Evolutionary conservation across 768 basidiomycete genomes (phyloP), one percentile per base, ranked within the genome.

Genomic region (Paxillus rubicundulus): DNA sequence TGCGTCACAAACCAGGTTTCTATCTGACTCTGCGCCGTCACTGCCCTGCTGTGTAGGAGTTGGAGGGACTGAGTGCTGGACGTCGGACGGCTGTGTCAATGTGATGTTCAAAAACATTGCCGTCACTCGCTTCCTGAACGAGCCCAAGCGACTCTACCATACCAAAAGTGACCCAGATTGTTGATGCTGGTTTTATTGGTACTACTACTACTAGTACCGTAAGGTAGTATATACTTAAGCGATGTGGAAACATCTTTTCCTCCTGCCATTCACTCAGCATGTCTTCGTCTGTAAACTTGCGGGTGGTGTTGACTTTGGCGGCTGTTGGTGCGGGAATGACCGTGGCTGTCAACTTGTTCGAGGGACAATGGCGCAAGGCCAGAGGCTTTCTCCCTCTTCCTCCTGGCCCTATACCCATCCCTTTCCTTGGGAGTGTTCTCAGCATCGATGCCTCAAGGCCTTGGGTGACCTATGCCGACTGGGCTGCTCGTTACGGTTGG

Each of bases 401-500:
- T 45, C 61, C 60, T 20, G 61, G 61, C 17, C 61, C 61, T 32
- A 14, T 9, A n/a, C 49, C 53, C 21, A 37, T 63, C 10, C 62
- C 62, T 5, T 2, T 62, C 5, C 28, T 64, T 8, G 62, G 62
- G 0, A 63, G 55, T 45, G 8, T 53, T 38, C 36, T 63, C 36
- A 39, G 49, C 21, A 61, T 64, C 13, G 50, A 64, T 9, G 17
- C 48, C 6, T 46, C 55, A 41, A 49, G 44, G 13, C 62, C 62
- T 36, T 61, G 62, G 62, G 18, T 43, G 3, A 64, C 62, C 3
- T 61, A 64, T 27, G 12, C 62, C 16, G 34, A 53, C 14, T 64
- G 63, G 62, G 53, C 43, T 1, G 36, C 28, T 50, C 56, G 24
- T 32, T 63, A 63, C 7, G 60, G 63, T 65, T 5, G 5, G 53